These are phyloP conservation scores for Ochetophila trinervis DNA, from an alignment of 306 rosid species.

Conservation along the genomic window DNA sequence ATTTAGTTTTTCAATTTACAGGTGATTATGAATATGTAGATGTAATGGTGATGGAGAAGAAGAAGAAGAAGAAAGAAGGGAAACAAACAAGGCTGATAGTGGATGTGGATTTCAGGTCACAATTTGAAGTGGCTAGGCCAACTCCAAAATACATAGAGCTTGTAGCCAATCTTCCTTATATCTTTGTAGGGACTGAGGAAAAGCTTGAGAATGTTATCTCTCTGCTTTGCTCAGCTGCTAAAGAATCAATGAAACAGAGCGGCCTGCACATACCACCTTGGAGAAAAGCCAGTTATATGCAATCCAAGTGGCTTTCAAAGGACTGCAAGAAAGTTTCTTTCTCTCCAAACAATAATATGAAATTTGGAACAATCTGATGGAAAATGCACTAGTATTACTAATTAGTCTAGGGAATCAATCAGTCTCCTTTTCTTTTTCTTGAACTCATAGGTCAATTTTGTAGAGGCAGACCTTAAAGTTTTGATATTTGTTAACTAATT, in stretches of 20 bases:
- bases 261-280: conserved; percentile 86
- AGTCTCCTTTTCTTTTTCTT: neutral
- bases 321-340: conserved; percentile 33
- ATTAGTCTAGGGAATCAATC: too few species aligned
- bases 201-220: conserved; percentile 49
- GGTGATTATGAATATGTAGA: conserved; percentile 71
- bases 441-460: conserved; percentile 10
- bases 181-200: conserved; percentile 60
- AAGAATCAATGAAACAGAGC: conserved; percentile 60
- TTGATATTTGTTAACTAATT: neutral
- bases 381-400: neutral
- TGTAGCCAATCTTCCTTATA: conserved; percentile 44
- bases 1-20: conserved; percentile 23
- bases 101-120: conserved; percentile 76
- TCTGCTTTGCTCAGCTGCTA: conserved; percentile 63
- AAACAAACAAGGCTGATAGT: conserved; percentile 46
- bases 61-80: neutral
- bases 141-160: conserved; percentile 49
- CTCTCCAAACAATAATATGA: conserved; percentile 13
- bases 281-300: conserved; percentile 66
- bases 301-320: conserved; percentile 45
- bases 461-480: conserved; percentile 17
- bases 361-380: neutral
- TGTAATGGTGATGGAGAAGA: conserved; percentile 31
- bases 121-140: conserved; percentile 78